Percentiles rank a stretch among this genome's conserved stretches.
phyloP scores from a whole-genome alignment of 1,284 basidiomycete species.

The Caloboletus inedulis region DNA sequence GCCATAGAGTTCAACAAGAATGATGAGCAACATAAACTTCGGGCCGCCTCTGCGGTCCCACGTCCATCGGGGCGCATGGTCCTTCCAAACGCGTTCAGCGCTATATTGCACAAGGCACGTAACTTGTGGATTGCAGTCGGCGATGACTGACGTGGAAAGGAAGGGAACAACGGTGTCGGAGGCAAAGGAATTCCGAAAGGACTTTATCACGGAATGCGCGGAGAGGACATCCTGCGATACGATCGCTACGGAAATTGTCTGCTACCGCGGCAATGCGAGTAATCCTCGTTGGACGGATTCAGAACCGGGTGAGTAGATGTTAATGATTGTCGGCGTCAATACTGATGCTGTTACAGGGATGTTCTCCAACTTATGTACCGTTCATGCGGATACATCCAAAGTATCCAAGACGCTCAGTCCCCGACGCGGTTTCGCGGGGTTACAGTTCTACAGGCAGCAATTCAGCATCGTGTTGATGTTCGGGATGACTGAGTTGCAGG shows the following conservation, averaged over 20 bases:
- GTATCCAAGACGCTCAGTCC: constrained; percentile 33
- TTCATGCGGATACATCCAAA: constrained; percentile 40
- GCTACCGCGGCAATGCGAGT: constrained; percentile 39
- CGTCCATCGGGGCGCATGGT: constrained; percentile 33
- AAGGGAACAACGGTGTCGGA: constrained; percentile 37
- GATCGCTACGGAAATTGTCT: constrained; percentile 35
- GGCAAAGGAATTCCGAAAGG: constrained; percentile 41
- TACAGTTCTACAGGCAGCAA: constrained; percentile 38
- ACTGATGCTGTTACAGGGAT: constrained; percentile 33
- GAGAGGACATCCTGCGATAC: constrained; percentile 26
- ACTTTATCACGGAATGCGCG: constrained; percentile 36
- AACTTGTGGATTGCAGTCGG: background rate
- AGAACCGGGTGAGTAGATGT: constrained; percentile 36
- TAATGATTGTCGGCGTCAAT: background rate
- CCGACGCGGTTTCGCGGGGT: constrained; percentile 31
- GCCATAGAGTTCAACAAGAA: constrained; percentile 26
- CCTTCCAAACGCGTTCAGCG: constrained; percentile 33
- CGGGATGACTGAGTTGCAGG: constrained; percentile 46
- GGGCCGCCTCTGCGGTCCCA: constrained; percentile 22
- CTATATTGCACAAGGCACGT: constrained; percentile 35
- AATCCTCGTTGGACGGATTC: constrained; percentile 45
- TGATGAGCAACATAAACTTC: constrained; percentile 33
- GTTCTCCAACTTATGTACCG: constrained; percentile 44
- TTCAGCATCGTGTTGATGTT: constrained; percentile 50
- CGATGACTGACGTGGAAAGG: constrained; percentile 1